Evolutionary conservation across 2,329 filamentous ascomycete genomes (phyloP).

Genomic region (Colletotrichum aenigma): DNA sequence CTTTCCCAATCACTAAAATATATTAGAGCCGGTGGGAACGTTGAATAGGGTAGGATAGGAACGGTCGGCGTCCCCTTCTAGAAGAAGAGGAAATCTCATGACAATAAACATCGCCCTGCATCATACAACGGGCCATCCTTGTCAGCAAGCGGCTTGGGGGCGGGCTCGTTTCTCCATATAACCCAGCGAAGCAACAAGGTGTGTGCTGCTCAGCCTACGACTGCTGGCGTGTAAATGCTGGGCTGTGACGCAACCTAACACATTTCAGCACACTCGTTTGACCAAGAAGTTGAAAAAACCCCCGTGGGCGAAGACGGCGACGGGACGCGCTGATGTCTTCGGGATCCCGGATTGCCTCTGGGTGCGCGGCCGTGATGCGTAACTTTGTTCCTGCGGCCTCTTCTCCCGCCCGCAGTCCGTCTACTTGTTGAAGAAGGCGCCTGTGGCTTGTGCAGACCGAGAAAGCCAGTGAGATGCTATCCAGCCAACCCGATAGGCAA

Average conservation of each 20-base stretch:
- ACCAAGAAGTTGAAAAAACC: background rate
- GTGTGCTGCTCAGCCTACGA: background rate
- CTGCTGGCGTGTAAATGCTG: background rate
- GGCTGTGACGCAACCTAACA: conserved; percentile 3
- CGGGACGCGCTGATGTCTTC: background rate
- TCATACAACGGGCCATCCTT: background rate
- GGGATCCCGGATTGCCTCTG: background rate
- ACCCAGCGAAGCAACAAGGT: background rate
- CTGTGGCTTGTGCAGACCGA: background rate
- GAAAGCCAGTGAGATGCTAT: background rate
- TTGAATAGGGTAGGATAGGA: background rate
- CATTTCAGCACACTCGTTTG: background rate
- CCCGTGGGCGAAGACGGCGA: background rate
- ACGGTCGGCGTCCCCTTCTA: background rate
- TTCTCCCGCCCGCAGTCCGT: background rate
- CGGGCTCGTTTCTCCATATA: background rate
- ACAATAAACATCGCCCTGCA: background rate
- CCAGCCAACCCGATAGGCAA: background rate
- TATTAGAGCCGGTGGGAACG: background rate
- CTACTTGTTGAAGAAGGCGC: background rate
- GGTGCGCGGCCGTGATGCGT: background rate
- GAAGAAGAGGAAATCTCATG: background rate
- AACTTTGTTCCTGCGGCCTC: background rate
- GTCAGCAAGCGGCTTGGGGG: background rate
- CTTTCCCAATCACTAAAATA: background rate